phyloP scores from a whole-genome alignment of 345 rosid genomes.

The Eucalyptus cladocalyx region DNA sequence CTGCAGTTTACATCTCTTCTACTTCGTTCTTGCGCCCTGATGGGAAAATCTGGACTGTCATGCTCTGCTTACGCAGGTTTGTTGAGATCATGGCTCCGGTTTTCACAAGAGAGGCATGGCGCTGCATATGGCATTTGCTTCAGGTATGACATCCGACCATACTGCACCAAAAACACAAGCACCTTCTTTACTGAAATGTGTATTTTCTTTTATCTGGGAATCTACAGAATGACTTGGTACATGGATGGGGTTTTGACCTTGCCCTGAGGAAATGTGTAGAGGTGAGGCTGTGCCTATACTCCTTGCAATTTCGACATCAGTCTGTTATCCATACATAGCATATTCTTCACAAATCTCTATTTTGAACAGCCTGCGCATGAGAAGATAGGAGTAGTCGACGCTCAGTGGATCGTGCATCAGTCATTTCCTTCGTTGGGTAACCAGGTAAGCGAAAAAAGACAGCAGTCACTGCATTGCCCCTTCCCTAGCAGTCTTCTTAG shows the following conservation, averaged over 20 bases:
- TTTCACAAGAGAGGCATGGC: slow-evolving; percentile 93
- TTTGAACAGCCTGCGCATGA: slow-evolving; percentile 81
- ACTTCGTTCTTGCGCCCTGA: background rate
- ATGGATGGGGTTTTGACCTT: slow-evolving; percentile 99
- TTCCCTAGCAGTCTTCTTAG: background rate
- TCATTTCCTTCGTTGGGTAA: slow-evolving; percentile 82
- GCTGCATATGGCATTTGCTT: slow-evolving; percentile 95
- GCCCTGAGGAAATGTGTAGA: slow-evolving; percentile 85
- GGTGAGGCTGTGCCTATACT: slow-evolving; percentile 17
- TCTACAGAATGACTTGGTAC: slow-evolving; percentile 92
- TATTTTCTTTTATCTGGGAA: background rate
- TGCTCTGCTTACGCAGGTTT: slow-evolving; percentile 30
- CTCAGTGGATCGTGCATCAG: slow-evolving; percentile 96
- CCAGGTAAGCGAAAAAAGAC: slow-evolving; percentile 36
- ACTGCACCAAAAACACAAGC: background rate
- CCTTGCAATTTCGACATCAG: background rate
- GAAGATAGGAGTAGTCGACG: slow-evolving; percentile 94
- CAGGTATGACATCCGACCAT: slow-evolving; percentile 35
- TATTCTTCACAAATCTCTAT: background rate
- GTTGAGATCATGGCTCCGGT: slow-evolving; percentile 99
- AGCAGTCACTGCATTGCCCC: background rate
- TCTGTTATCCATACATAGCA: background rate
- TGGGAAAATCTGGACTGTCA: background rate
- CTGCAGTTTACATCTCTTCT: background rate
- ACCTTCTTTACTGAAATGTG: background rate